Conservation (phyloP, 2,329 filamentous ascomycete genomes). For the Epichloe amarillans region DNA sequence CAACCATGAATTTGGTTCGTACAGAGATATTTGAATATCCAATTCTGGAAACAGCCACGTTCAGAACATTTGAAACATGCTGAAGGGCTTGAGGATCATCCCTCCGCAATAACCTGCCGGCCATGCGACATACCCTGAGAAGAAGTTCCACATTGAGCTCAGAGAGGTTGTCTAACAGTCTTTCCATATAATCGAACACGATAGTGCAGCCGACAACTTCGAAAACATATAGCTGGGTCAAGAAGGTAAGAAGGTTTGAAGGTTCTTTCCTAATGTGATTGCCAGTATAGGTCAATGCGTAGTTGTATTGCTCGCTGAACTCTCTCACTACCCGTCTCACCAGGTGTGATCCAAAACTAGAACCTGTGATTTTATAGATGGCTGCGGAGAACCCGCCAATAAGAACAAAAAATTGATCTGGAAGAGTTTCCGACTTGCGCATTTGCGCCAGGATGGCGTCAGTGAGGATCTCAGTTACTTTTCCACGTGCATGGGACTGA, state of each 20-base stretch:
- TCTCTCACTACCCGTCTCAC: slow-evolving; percentile 64
- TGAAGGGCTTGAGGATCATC: slow-evolving; percentile 83
- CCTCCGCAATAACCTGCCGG: slow-evolving; percentile 68
- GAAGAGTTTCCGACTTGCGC: slow-evolving; percentile 61
- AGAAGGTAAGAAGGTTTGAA: slow-evolving; percentile 66
- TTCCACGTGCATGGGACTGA: slow-evolving; percentile 68
- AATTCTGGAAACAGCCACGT: slow-evolving; percentile 52
- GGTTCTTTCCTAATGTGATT: slow-evolving; percentile 29
- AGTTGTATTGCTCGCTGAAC: slow-evolving; percentile 53
- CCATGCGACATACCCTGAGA: slow-evolving; percentile 69
- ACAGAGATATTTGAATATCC: slow-evolving; percentile 65
- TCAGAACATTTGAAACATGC: slow-evolving; percentile 71
- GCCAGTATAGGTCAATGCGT: slow-evolving; percentile 22
- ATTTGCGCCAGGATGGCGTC: slow-evolving; percentile 69
- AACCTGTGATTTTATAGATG: slow-evolving; percentile 74
- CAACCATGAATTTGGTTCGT: slow-evolving; percentile 93
- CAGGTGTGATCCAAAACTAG: slow-evolving; percentile 79
- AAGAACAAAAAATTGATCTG: slow-evolving; percentile 82
- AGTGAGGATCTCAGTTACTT: slow-evolving; percentile 70
- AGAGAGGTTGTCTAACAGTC: slow-evolving; percentile 60
- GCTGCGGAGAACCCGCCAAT: slow-evolving; percentile 83
- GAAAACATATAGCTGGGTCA: slow-evolving; percentile 85
- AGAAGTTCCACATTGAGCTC: slow-evolving; percentile 84
- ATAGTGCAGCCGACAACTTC: slow-evolving; percentile 72
- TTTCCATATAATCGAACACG: slow-evolving; percentile 80